Conservation (phyloP, 1,284 basidiomycete genomes). For the Pseudomicrostroma phylloplanum region DNA sequence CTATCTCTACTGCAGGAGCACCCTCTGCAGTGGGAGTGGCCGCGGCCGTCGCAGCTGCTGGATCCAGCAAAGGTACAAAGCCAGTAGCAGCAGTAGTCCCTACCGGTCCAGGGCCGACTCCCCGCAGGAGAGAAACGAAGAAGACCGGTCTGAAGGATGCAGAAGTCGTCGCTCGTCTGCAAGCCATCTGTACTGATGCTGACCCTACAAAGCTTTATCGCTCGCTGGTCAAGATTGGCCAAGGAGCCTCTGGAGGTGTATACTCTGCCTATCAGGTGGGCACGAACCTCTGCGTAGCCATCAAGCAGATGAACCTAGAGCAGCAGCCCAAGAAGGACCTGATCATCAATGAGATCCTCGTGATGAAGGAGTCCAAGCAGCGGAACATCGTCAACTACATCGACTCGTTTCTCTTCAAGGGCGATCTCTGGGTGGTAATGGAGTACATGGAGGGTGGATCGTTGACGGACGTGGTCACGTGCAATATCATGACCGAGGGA, state of each 20-base stretch:
- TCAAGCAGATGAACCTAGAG: slow-evolving; percentile 99
- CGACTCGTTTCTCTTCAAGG: slow-evolving; percentile 93
- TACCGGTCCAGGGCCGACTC: slow-evolving; percentile 57
- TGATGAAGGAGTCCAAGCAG: slow-evolving; percentile 92
- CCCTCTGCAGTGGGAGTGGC: not conserved
- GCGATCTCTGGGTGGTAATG: slow-evolving; percentile 99
- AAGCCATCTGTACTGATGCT: slow-evolving; percentile 91
- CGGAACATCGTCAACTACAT: slow-evolving; percentile 99
- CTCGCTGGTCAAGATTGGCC: slow-evolving; percentile 90
- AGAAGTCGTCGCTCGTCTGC: slow-evolving; percentile 82
- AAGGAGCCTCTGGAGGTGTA: slow-evolving; percentile 96
- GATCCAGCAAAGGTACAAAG: slow-evolving; percentile 13
- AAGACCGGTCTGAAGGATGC: slow-evolving; percentile 68
- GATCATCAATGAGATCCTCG: slow-evolving; percentile 99
- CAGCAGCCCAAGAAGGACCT: slow-evolving; percentile 99
- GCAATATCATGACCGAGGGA: slow-evolving; percentile 84
- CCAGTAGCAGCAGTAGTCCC: slow-evolving; percentile 7
- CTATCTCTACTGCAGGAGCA: slow-evolving; percentile 3
- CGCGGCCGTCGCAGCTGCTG: slow-evolving; percentile 9
- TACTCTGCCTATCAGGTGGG: slow-evolving; percentile 97
- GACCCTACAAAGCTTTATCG: slow-evolving; percentile 92
- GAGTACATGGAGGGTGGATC: slow-evolving; percentile 94
- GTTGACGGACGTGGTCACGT: slow-evolving; percentile 91
- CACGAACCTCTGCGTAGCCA: slow-evolving; percentile 85
- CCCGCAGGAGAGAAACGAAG: slow-evolving; percentile 68